Evolutionary conservation across 2,329 filamentous ascomycete species (phyloP).

Genomic region (Diaporthe helianthi): DNA sequence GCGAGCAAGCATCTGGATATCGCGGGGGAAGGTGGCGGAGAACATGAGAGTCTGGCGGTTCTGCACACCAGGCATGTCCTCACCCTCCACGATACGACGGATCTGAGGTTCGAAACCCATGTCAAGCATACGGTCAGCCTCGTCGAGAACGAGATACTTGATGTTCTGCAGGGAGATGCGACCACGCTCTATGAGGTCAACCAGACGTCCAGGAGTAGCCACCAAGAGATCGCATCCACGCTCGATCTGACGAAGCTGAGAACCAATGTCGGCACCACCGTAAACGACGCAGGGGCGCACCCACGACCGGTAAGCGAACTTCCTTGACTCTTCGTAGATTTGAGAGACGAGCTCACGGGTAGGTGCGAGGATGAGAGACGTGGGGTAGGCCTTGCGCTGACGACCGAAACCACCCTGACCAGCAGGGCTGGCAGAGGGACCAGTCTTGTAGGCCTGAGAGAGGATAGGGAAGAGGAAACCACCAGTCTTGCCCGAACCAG

Average conservation of each 20-base stretch:
- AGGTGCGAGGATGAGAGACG: slow-evolving; percentile 91
- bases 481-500: slow-evolving; percentile 99
- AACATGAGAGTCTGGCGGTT: slow-evolving; percentile 99
- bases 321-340: slow-evolving; percentile 96
- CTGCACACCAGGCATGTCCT: slow-evolving; percentile 90
- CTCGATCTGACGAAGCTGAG: slow-evolving; percentile 97
- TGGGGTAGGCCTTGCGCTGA: slow-evolving; percentile 97
- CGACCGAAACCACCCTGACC: slow-evolving; percentile 74
- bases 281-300: slow-evolving; percentile 98
- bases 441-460: slow-evolving; percentile 93
- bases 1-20: slow-evolving; percentile 98
- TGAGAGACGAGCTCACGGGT: slow-evolving; percentile 99
- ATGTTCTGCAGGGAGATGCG: slow-evolving; percentile 98
- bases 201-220: slow-evolving; percentile 94
- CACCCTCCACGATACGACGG: slow-evolving; percentile 95
- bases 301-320: slow-evolving; percentile 99
- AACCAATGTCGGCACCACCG: slow-evolving; percentile 97
- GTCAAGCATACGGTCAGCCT: slow-evolving; percentile 99
- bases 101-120: slow-evolving; percentile 99
- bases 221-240: slow-evolving; percentile 95
- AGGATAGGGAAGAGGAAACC: slow-evolving; percentile 99
- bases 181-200: slow-evolving; percentile 97
- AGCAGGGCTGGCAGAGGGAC: slow-evolving; percentile 75
- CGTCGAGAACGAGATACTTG: slow-evolving; percentile 98
- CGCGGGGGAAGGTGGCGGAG: slow-evolving; percentile 97